These are phyloP conservation scores for Coniosporium apollinis DNA, from an alignment of 495 filamentous ascomycete species.

Conservation along the genomic window DNA sequence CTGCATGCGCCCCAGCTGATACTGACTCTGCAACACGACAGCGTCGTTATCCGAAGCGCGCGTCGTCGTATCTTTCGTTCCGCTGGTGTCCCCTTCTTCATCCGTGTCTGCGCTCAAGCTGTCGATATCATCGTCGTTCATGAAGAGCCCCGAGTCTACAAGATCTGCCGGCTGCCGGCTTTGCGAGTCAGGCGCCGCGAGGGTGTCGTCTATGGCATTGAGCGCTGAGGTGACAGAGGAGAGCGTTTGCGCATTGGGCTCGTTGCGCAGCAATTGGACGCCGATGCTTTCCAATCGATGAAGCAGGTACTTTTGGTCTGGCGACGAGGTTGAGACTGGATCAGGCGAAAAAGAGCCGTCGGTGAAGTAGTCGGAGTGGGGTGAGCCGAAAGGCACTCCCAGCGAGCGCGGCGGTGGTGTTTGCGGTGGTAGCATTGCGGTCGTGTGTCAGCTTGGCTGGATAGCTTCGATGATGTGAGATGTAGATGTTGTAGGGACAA, in stretches of 20 bases:
- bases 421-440: too few relatives aligned
- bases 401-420: not conserved
- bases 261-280: constrained; percentile 2
- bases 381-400: constrained; percentile 9
- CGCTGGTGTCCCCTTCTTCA: too few relatives aligned
- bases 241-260: not conserved
- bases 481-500: too few relatives aligned
- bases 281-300: constrained; percentile 7
- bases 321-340: not conserved
- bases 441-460: too few relatives aligned
- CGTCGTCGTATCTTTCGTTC: too few relatives aligned
- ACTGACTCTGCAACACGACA: too few relatives aligned
- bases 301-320: not conserved
- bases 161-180: constrained; percentile 8
- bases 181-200: constrained; percentile 10
- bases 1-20: too few relatives aligned
- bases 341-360: constrained; percentile 5
- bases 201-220: constrained; percentile 9
- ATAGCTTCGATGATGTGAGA: too few relatives aligned
- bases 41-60: too few relatives aligned
- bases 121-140: constrained; percentile 8
- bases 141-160: constrained; percentile 15
- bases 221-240: constrained; percentile 1
- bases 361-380: constrained; percentile 22
- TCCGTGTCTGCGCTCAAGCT: not conserved